These are phyloP conservation scores for Magnaporthiopsis incrustans DNA, from an alignment of 2,329 filamentous ascomycete genomes.

Conservation along the genomic window DNA sequence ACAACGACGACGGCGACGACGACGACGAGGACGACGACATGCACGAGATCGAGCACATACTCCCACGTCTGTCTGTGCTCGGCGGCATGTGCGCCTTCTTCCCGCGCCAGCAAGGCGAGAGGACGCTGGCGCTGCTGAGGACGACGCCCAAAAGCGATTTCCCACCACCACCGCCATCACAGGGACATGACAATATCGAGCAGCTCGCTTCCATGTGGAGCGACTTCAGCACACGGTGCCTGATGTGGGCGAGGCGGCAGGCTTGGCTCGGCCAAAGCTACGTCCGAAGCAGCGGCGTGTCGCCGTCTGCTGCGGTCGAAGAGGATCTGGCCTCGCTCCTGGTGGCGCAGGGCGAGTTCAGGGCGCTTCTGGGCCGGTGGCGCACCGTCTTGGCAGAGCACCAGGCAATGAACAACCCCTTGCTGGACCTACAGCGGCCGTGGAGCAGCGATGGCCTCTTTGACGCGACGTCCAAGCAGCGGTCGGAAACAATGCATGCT, in stretches of 20 bases:
- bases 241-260: constrained; percentile 1
- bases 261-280: not conserved
- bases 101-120: not conserved
- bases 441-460: not conserved
- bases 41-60: constrained; percentile 1
- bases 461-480: not conserved
- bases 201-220: not conserved
- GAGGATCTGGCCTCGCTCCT: not conserved
- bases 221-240: constrained; percentile 2
- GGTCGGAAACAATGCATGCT: not conserved
- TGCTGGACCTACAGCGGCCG: not conserved
- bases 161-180: not conserved
- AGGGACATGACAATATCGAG: not conserved
- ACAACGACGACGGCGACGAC: not conserved
- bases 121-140: not conserved
- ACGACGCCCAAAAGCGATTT: not conserved
- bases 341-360: not conserved
- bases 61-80: not conserved
- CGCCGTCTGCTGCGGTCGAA: not conserved
- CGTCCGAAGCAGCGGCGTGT: not conserved
- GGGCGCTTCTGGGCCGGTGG: not conserved
- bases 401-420: not conserved
- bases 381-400: not conserved
- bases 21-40: not conserved
- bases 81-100: not conserved